Percentiles rank a stretch among this genome's conserved stretches.
phyloP scores from a whole-genome alignment of 2,329 filamentous ascomycete genomes.

The Aspergillus fijiensis region DNA sequence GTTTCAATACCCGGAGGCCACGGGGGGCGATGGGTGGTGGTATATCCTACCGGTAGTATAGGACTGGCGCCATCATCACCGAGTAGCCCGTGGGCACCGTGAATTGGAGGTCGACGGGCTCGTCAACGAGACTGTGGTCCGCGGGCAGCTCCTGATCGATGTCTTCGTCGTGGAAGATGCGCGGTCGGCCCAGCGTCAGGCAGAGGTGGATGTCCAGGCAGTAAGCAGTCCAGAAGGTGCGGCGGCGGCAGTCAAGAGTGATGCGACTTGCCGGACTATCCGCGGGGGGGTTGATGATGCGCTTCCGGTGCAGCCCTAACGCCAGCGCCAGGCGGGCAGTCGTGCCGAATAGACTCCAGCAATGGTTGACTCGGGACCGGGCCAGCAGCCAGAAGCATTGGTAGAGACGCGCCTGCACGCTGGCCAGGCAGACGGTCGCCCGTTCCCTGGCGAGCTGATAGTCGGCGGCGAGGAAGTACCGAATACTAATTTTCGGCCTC shows the following conservation, averaged over 20 bases:
- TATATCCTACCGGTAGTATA: no score
- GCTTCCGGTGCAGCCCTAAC: constrained; percentile 2
- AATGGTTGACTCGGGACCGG: constrained; percentile 3
- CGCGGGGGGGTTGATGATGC: background rate
- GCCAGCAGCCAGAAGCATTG: constrained; percentile 5
- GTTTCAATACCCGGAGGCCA: no score
- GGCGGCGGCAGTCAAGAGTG: no score
- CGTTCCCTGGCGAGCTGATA: background rate
- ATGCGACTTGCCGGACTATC: constrained; percentile 38
- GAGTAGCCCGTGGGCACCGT: no score
- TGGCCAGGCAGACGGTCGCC: background rate
- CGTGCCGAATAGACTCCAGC: background rate
- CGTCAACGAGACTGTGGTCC: background rate
- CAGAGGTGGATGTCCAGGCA: constrained; percentile 10
- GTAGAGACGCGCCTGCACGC: constrained; percentile 2
- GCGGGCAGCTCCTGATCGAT: constrained; percentile 14
- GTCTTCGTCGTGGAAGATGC: constrained; percentile 14
- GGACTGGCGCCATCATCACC: no score
- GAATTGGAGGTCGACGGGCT: no score
- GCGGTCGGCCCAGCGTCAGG: constrained; percentile 17
- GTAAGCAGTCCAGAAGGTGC: no score
- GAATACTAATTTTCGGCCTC: no score
- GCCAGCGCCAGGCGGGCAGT: background rate
- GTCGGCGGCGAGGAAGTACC: no score
- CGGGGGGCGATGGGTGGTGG: no score